Conservation (phyloP, 2,329 filamentous ascomycete genomes). For the Fonsecaea monophora region DNA sequence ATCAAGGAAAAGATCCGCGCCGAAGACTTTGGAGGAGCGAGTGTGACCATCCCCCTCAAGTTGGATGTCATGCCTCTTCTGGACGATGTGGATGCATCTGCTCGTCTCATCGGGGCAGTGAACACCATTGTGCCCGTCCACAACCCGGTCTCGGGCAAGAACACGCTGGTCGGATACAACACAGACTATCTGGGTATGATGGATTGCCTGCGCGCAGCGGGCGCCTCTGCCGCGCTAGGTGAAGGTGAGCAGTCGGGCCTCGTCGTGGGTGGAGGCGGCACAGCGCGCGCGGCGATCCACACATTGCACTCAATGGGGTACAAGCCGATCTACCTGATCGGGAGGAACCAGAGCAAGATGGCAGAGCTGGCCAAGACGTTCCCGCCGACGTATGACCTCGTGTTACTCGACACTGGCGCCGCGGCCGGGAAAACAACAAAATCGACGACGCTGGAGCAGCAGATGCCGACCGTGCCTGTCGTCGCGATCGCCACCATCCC, state of each 20-base stretch:
- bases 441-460: background rate
- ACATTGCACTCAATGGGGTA: slow-evolving; percentile 84
- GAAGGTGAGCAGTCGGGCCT: slow-evolving; percentile 65
- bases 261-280: slow-evolving; percentile 90
- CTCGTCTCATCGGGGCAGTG: slow-evolving; percentile 83
- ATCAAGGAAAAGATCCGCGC: slow-evolving; percentile 71
- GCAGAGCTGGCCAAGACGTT: slow-evolving; percentile 73
- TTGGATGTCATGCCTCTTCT: slow-evolving; percentile 82
- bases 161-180: slow-evolving; percentile 79
- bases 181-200: slow-evolving; percentile 97
- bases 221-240: slow-evolving; percentile 58
- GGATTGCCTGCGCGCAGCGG: slow-evolving; percentile 73
- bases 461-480: slow-evolving; percentile 52
- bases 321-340: slow-evolving; percentile 84
- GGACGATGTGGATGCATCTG: slow-evolving; percentile 80
- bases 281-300: slow-evolving; percentile 88
- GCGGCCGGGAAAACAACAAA: no score
- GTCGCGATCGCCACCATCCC: slow-evolving; percentile 92
- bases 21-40: slow-evolving; percentile 85
- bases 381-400: slow-evolving; percentile 73
- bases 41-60: slow-evolving; percentile 95
- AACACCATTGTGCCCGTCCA: slow-evolving; percentile 82
- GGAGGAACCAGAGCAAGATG: slow-evolving; percentile 74
- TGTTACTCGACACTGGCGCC: slow-evolving; percentile 60
- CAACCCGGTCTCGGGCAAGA: slow-evolving; percentile 43